Conservation (phyloP, 2,329 filamentous ascomycete genomes). For the Claviceps pazoutovae region DNA sequence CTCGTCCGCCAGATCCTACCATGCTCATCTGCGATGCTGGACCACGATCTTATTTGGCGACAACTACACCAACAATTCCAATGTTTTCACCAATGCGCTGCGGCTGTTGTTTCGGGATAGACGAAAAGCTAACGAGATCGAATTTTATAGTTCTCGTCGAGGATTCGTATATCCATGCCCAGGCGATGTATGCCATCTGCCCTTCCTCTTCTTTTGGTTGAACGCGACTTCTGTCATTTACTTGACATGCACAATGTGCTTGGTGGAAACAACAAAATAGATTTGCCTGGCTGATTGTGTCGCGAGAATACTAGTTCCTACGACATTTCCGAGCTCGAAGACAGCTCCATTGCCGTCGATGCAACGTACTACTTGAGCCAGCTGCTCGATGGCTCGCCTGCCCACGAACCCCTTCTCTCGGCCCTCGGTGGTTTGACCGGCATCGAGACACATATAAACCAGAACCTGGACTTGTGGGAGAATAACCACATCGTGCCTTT, state of each 20-base stretch:
- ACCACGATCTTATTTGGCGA: not conserved
- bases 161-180: constrained; percentile 26
- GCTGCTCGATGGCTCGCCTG: constrained; percentile 55
- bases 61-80: constrained; percentile 1
- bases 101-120: not conserved
- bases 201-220: not conserved
- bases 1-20: not conserved
- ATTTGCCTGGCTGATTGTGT: not conserved
- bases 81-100: not conserved
- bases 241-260: not conserved
- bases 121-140: constrained; percentile 3
- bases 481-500: constrained; percentile 58
- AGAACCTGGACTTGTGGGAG: constrained; percentile 61
- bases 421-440: constrained; percentile 82
- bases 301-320: constrained; percentile 30
- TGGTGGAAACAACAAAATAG: not conserved
- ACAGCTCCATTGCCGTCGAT: constrained; percentile 69
- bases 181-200: constrained; percentile 19
- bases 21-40: not conserved
- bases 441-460: constrained; percentile 59
- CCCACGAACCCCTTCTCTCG: constrained; percentile 75
- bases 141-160: constrained; percentile 20
- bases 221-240: not conserved
- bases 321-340: constrained; percentile 56
- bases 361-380: constrained; percentile 78